Evolutionary conservation across 2,329 filamentous ascomycete genomes (phyloP).

Genomic region (Nemania sp.): DNA sequence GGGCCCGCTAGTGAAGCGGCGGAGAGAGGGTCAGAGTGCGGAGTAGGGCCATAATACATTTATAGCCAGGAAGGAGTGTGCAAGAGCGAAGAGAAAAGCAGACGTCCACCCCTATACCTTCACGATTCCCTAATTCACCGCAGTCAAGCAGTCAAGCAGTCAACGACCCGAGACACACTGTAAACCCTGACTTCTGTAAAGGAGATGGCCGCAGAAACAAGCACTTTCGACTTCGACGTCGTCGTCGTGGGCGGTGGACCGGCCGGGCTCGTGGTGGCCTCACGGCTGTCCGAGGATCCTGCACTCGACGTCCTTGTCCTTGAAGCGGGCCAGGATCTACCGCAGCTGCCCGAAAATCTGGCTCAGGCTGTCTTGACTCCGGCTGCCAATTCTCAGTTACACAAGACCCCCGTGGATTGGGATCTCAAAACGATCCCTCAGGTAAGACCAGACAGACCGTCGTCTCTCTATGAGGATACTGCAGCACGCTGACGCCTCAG

Average conservation of each 20-base stretch:
- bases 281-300: constrained; percentile 11
- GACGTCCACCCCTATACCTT: neutral
- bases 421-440: constrained; percentile 7
- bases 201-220: neutral
- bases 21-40: too few species aligned
- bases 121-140: neutral
- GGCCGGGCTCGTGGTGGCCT: constrained; percentile 4
- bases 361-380: neutral
- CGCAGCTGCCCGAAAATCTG: neutral
- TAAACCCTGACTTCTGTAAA: neutral
- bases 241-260: constrained; percentile 12
- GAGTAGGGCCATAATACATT: too few species aligned
- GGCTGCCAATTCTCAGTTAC: neutral
- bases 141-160: too few species aligned
- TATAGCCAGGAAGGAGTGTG: neutral
- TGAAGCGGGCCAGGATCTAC: constrained; percentile 7
- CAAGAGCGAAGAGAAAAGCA: neutral
- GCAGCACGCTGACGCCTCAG: neutral
- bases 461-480: neutral
- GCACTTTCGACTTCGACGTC: constrained; percentile 19
- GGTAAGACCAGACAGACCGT: neutral
- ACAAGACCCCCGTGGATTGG: neutral
- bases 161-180: neutral
- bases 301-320: constrained; percentile 6
- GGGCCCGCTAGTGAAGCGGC: too few species aligned